phyloP scores from a whole-genome alignment of 2,329 filamentous ascomycete genomes.

The Monilinia aucupariae region DNA sequence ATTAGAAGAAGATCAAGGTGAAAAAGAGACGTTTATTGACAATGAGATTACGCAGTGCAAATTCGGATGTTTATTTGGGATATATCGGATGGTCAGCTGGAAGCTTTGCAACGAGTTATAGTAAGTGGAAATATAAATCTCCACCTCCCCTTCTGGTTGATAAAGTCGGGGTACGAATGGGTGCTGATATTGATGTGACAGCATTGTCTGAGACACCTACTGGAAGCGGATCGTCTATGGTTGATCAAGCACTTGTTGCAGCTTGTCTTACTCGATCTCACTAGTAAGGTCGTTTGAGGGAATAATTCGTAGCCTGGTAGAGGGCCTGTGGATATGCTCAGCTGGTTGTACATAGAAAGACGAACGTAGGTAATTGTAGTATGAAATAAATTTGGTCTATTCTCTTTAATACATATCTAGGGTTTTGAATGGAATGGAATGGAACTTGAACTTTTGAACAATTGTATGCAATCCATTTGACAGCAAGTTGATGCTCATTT shows the following conservation, averaged over 20 bases:
- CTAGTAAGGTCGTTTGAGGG: background rate
- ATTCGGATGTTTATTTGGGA: slow-evolving; percentile 38
- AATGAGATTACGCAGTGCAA: slow-evolving; percentile 24
- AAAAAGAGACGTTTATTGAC: slow-evolving; percentile 1
- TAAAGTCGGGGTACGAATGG: too few species aligned
- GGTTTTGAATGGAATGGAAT: too few species aligned
- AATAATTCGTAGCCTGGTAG: background rate
- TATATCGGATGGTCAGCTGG: slow-evolving; percentile 39
- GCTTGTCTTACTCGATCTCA: slow-evolving; percentile 24
- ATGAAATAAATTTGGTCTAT: background rate
- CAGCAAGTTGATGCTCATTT: too few species aligned
- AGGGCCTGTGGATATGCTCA: background rate
- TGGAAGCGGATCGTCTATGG: slow-evolving; percentile 19
- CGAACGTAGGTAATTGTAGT: background rate
- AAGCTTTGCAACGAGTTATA: slow-evolving; percentile 31
- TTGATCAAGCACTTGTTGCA: slow-evolving; percentile 27
- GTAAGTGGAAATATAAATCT: slow-evolving; percentile 14
- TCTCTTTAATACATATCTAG: background rate
- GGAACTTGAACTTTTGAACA: too few species aligned
- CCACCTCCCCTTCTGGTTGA: background rate
- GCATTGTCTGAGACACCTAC: slow-evolving; percentile 28
- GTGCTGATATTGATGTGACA: slow-evolving; percentile 15
- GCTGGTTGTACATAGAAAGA: background rate
- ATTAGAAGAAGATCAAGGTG: background rate
- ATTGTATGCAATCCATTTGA: too few species aligned